Evolutionary conservation across 2,329 filamentous ascomycete species (phyloP).

Genomic region (Pseudogymnoascus pannorum): DNA sequence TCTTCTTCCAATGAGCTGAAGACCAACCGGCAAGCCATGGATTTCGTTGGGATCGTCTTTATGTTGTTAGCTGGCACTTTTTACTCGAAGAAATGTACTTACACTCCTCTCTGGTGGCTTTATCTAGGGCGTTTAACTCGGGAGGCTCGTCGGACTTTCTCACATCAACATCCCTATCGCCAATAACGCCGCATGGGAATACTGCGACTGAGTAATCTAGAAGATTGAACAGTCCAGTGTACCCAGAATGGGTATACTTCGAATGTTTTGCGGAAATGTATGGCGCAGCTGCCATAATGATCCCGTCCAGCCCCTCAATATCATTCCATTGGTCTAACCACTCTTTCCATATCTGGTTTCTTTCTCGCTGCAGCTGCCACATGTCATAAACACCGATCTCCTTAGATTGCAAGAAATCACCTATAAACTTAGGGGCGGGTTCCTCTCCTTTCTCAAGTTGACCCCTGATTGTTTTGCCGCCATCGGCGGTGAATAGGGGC

Average conservation of each 20-base stretch:
- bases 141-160: not conserved
- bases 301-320: constrained; percentile 18
- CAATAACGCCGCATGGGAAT: not conserved
- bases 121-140: not conserved
- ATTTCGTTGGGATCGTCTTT: constrained; percentile 69
- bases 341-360: constrained; percentile 30
- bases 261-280: constrained; percentile 30
- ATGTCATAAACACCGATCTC: constrained; percentile 18
- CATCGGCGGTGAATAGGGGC: constrained; percentile 16
- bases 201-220: constrained; percentile 20
- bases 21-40: constrained; percentile 74
- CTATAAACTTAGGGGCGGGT: constrained; percentile 24
- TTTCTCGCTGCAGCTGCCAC: constrained; percentile 26
- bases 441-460: constrained; percentile 21
- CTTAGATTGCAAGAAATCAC: constrained; percentile 21
- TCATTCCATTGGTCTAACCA: constrained; percentile 26
- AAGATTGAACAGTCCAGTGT: constrained; percentile 27
- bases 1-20: constrained; percentile 73
- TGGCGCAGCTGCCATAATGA: constrained; percentile 28
- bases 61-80: constrained; percentile 54
- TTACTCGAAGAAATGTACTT: not conserved
- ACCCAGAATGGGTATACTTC: constrained; percentile 19
- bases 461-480: constrained; percentile 26
- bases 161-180: not conserved
- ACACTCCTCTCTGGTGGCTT: constrained; percentile 1